Evolutionary conservation across 1,139 yeast species (phyloP), one percentile per base, ranked within the genome.

Genomic region (Zhuliangozyma blackwelliae): DNA sequence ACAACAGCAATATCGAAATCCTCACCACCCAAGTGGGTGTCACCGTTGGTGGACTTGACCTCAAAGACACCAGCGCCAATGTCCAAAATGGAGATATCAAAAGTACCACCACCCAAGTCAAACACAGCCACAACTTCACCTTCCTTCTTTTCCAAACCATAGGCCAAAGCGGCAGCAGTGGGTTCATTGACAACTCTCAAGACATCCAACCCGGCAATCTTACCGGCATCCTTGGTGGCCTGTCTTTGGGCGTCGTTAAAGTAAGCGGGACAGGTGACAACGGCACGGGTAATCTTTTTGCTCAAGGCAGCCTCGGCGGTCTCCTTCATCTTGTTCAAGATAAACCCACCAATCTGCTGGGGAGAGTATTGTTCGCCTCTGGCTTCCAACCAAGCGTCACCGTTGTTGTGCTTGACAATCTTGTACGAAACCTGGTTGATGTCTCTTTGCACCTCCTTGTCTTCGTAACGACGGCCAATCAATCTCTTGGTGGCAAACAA

Each of bases 341-440:
- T 82, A 61, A 89, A 90, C 52, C 98, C 97, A 68, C 98, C 97
- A 56, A 92, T 87, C 70, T 92, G 96, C 57, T 96, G 84, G 59
- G 98, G 96, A 50, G 98, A 84, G 78, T 57, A 78, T 87, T 88
- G 59, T 77, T 79, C 69, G 86, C 85, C 62, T 95, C 97, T 61
- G 85, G 97, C 96, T 75, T 90, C 97, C 46, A 92, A 85, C 97
- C 98, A 94, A 52, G 98, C 98, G 61, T 94, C 98, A 63, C 98
- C 98, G 65, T 92, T 92, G 48, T 78, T 65, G 77, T 90, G 97
- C 77, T 90, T 88, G 57, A 90, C 87, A 51, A 92, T 92, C 77
- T 90, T 90, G 82, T 87, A 92, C 47, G 98, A 97, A 43, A 90
- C 97, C 71, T 90, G 90, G 63, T 85, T 81, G 64, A 92, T 79